Evolutionary conservation across 345 rosid species (phyloP), one percentile per base, ranked within the genome.

Genomic region (Cochlearia excelsa): DNA sequence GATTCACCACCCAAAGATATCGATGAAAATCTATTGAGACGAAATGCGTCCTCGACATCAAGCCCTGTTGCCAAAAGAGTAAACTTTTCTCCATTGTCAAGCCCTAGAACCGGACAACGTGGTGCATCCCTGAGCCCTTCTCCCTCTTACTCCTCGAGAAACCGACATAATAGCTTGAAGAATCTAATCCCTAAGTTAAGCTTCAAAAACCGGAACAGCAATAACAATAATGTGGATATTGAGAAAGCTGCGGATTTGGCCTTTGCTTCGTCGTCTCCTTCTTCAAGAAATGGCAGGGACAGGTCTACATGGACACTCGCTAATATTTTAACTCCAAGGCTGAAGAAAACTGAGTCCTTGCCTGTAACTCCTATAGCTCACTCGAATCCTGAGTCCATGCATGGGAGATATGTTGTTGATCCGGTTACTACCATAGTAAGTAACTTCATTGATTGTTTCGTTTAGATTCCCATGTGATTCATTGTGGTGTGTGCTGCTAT

Each of bases 351-450:
- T 37, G 80, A 82, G 55, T 88, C 95, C 9, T 75, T 82, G 43
- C 98, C 97, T 0, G 83, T 70, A 65, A 81, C 86, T 30, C 95
- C 87, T 6, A 66, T 68, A 48, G 66, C 84, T 60, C 94, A 79
- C 72, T 92, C 95, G 9, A 88, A 86, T 72, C 98, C 95, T 1
- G 98, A 80, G 81, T 88, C 98, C 16, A 73, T 16, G 55, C 95
- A 92, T 58, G 97, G 95, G 57, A 76, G 84, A 51, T 60, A 65
- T 54, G 63, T 64, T 10, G 52, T 28, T 61, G 79, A 79, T 73
- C 79, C 50, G 9, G 70, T 69, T 57, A 72, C 57, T 78, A 72
- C 65, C 73, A 69, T 51, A 54, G 86, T 76, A 57, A 82, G 84
- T 74, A 71, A 70, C 63, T 38, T 28, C 16, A 37, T 59, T 11